Conservation (phyloP, 805 yeast species). For the Cyberlindnera bimundalis region DNA sequence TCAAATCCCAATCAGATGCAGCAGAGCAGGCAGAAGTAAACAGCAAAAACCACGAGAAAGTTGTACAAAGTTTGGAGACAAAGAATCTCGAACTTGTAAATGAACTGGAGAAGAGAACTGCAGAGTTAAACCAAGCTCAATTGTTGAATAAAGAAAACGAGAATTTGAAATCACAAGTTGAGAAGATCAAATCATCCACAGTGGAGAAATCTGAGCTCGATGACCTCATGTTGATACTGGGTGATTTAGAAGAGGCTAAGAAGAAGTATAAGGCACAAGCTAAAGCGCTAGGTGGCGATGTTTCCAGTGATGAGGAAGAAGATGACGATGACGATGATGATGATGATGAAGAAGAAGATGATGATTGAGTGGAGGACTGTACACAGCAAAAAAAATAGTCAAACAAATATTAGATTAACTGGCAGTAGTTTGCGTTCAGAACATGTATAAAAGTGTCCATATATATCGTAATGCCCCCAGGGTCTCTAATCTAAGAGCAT, state of each 20-base stretch:
- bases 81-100: not conserved
- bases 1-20: no score
- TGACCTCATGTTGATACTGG: constrained; percentile 70
- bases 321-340: constrained; percentile 64
- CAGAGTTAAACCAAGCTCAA: no score
- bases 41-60: no score
- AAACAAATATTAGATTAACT: no score
- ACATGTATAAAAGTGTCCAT: no score
- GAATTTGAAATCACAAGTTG: constrained; percentile 21
- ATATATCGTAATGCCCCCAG: no score
- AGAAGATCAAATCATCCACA: constrained; percentile 14
- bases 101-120: not conserved
- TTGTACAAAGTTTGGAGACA: no score
- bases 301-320: constrained; percentile 69
- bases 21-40: no score
- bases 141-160: constrained; percentile 12
- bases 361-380: no score
- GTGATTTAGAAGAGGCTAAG: constrained; percentile 71
- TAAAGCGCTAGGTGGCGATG: constrained; percentile 50
- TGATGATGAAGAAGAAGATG: constrained; percentile 28
- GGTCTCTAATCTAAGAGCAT: no score
- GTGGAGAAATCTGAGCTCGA: constrained; percentile 59
- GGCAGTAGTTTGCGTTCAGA: no score
- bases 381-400: no score
- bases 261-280: constrained; percentile 52